phyloP scores from a whole-genome alignment of 1,139 yeast species.

The Williopsis jadinii region DNA sequence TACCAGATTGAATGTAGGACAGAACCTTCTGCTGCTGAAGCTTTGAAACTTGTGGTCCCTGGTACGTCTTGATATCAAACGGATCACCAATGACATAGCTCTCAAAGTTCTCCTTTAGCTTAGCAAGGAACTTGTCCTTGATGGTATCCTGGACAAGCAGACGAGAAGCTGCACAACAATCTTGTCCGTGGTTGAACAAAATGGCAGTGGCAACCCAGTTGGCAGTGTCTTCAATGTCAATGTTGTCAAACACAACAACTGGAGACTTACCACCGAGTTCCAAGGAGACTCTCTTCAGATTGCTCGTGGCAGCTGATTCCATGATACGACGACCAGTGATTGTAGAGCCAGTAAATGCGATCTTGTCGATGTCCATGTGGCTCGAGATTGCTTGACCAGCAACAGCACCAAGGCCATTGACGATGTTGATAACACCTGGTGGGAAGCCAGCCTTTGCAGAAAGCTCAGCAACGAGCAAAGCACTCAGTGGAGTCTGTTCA shows the following conservation, averaged over 20 bases:
- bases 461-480: constrained; percentile 53
- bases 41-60: constrained; percentile 83
- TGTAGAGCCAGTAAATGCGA: constrained; percentile 85
- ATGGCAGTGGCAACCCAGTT: constrained; percentile 57
- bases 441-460: constrained; percentile 68
- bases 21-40: constrained; percentile 72
- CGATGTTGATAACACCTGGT: constrained; percentile 68
- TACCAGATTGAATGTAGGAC: constrained; percentile 67
- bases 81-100: constrained; percentile 65
- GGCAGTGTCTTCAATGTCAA: constrained; percentile 60
- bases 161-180: constrained; percentile 86
- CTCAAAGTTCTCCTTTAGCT: constrained; percentile 47
- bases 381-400: constrained; percentile 69
- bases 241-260: constrained; percentile 71
- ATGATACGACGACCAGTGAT: constrained; percentile 72
- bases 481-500: constrained; percentile 77
- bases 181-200: constrained; percentile 84
- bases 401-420: constrained; percentile 72
- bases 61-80: constrained; percentile 62
- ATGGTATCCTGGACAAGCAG: constrained; percentile 69
- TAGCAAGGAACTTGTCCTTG: constrained; percentile 59
- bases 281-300: constrained; percentile 72
- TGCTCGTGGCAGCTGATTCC: constrained; percentile 64
- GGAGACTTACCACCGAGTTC: constrained; percentile 91
- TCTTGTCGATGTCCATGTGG: constrained; percentile 66